Conservation (phyloP, 2,329 filamentous ascomycete species). For the Phoma sp. region DNA sequence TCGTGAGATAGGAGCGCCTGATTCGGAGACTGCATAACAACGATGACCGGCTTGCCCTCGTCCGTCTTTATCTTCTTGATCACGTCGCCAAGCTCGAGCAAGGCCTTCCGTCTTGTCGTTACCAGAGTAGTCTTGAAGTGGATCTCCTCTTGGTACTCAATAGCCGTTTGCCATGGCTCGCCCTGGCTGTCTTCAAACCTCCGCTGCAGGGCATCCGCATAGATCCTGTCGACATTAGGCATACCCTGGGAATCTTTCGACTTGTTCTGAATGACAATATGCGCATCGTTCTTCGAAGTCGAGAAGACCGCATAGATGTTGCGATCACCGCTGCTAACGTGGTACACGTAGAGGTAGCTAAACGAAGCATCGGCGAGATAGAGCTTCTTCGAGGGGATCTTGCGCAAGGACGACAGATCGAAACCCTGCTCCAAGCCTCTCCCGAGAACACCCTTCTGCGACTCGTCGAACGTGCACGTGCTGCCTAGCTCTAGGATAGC, state of each 20-base stretch:
- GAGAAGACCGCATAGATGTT: conserved; percentile 96
- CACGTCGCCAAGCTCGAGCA: conserved; percentile 85
- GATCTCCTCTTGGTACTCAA: conserved; percentile 85
- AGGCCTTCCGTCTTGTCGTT: conserved; percentile 85
- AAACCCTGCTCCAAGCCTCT: conserved; percentile 94
- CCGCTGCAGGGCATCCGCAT: conserved; percentile 75
- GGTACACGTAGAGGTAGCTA: conserved; percentile 90
- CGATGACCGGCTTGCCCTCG: conserved; percentile 78
- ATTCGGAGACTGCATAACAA: conserved; percentile 91
- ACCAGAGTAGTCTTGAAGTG: conserved; percentile 88
- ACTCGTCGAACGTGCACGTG: conserved; percentile 90
- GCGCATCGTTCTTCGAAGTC: conserved; percentile 77
- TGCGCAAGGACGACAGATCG: conserved; percentile 78
- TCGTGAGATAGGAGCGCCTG: conserved; percentile 82
- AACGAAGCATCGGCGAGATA: conserved; percentile 80
- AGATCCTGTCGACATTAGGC: conserved; percentile 89
- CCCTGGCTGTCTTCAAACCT: conserved; percentile 71
- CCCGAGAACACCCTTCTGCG: conserved; percentile 86
- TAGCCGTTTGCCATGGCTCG: conserved; percentile 78
- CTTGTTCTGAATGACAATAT: conserved; percentile 88
- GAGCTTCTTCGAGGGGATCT: conserved; percentile 69
- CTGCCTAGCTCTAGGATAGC: conserved; percentile 91
- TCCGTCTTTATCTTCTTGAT: conserved; percentile 91
- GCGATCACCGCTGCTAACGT: conserved; percentile 87
- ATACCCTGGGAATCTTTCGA: conserved; percentile 82